Base-by-base conservation (phyloP, 2,329 filamentous ascomycete species). In the Phialocephala sp. region DNA sequence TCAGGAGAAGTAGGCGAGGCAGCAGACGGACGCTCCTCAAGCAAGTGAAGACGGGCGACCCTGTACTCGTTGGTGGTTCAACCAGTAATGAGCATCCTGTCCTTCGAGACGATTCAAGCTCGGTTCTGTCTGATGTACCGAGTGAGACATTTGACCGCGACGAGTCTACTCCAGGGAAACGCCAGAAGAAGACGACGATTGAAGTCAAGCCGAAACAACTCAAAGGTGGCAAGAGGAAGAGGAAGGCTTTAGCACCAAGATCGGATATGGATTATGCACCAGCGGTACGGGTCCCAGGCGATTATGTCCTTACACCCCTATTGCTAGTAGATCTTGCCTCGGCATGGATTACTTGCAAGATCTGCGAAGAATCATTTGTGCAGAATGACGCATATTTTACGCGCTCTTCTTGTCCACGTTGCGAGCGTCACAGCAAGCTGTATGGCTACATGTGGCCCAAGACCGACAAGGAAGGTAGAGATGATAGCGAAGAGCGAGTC, bases 381-480 rank as follows among this genome's bases (percentile, higher is more conserved):
- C 94, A 98, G 77, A 85, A 88, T 47, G 91, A 98, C 69, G 93
- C 92, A 0, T 97, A 97, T 77, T 90, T 89, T 70, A 97, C 94
- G 0, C 88, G 90, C 60, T 89, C 91, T 58, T 90, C 92, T 18
- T 99, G 95, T 76, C 94, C 93, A 4, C 88, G 95, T 8, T 99
- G 95, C 77, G 95, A 99, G 80, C 87, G 95, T 0, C 95, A 99
- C 76, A 96, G 92, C 18, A 98, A 97, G 80, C 81, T 99, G 0
- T 99, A 98, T 76, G 96, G 96, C 0, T 97, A 91, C 75, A 84
- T 91, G 64, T 99, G 95, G 95, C 95, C 95, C 6, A 97, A 99
- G 81, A 98, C 95, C 0, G 91, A 97, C 66, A 90, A 85, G 68
- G 88, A 90, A 32, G 92, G 92, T 0, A 87, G 87, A 18, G 78